These are phyloP conservation scores for Ehretia macrophylla DNA, from an alignment of 257 asterid species.

Conservation along the genomic window DNA sequence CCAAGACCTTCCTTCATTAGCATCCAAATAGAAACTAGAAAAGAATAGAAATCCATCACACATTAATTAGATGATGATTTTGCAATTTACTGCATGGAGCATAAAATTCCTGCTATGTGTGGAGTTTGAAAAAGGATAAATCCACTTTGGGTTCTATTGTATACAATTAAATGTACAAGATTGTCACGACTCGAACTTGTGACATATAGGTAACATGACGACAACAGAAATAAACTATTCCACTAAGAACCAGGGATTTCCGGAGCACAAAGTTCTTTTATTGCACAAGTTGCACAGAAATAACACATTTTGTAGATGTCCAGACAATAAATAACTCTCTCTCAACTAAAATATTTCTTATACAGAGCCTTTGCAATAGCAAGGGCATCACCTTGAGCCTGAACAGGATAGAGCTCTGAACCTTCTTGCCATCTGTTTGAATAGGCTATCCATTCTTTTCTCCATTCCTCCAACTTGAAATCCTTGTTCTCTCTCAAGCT, in stretches of 20 bases:
- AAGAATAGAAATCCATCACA: too few relatives aligned
- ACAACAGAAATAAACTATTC: neutral
- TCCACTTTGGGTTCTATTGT: too few relatives aligned
- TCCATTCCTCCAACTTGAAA: slow-evolving; percentile 70
- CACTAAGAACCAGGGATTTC: neutral
- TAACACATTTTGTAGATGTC: too few relatives aligned
- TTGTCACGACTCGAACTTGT: too few relatives aligned
- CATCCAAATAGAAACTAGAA: too few relatives aligned
- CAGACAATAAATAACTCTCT: neutral
- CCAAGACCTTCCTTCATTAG: too few relatives aligned
- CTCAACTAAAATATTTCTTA: slow-evolving; percentile 50
- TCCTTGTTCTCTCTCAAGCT: slow-evolving; percentile 51
- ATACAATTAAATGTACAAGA: too few relatives aligned
- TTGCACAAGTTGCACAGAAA: neutral
- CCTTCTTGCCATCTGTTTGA: slow-evolving; percentile 82
- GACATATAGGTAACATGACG: too few relatives aligned
- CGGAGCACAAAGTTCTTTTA: neutral
- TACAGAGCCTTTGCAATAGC: slow-evolving; percentile 54
- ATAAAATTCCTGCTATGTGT: too few relatives aligned
- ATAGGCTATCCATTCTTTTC: slow-evolving; percentile 84
- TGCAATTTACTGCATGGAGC: too few relatives aligned
- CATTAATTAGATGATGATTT: too few relatives aligned
- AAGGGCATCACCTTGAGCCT: slow-evolving; percentile 67
- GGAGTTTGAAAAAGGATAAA: too few relatives aligned
- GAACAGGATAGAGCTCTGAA: slow-evolving; percentile 54